Percentiles rank a stretch among this genome's conserved stretches.
Conservation (phyloP, 2,329 filamentous ascomycete genomes). For the Colletotrichum melonis region DNA sequence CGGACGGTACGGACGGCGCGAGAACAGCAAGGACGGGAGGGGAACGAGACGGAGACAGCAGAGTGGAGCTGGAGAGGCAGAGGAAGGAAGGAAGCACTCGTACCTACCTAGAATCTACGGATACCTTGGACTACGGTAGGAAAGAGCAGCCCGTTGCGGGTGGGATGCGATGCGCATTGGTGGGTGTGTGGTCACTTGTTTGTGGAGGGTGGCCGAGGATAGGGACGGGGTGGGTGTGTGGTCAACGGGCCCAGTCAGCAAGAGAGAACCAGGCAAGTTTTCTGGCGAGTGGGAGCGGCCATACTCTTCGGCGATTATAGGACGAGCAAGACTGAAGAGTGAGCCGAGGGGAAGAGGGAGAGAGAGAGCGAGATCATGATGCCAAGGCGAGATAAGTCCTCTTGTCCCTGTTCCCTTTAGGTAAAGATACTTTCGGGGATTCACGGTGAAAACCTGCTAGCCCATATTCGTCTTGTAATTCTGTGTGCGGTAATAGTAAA, state of each 20-base stretch:
- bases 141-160: not conserved
- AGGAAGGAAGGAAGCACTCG: not conserved
- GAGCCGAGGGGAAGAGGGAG: not conserved
- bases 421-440: conserved; percentile 5
- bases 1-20: not conserved
- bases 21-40: not conserved
- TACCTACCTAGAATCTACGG: not conserved
- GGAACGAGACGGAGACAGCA: not conserved
- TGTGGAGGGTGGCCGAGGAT: conserved; percentile 32
- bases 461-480: not conserved
- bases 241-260: conserved; percentile 25
- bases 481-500: too few species aligned
- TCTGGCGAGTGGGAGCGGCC: not conserved
- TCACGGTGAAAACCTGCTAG: conserved; percentile 6
- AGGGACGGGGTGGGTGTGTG: conserved; percentile 27
- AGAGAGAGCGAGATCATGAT: conserved; percentile 20
- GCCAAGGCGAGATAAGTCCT: conserved; percentile 24
- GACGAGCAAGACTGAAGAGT: not conserved
- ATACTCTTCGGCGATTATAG: not conserved
- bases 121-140: not conserved
- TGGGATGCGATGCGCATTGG: conserved; percentile 9
- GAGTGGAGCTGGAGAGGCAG: conserved; percentile 8
- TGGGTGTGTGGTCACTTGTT: conserved; percentile 21
- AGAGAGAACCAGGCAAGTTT: conserved; percentile 5
- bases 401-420: conserved; percentile 14